Conservation (phyloP, 192 early-diverging fungal genomes). For the Gonapodya sp. region DNA sequence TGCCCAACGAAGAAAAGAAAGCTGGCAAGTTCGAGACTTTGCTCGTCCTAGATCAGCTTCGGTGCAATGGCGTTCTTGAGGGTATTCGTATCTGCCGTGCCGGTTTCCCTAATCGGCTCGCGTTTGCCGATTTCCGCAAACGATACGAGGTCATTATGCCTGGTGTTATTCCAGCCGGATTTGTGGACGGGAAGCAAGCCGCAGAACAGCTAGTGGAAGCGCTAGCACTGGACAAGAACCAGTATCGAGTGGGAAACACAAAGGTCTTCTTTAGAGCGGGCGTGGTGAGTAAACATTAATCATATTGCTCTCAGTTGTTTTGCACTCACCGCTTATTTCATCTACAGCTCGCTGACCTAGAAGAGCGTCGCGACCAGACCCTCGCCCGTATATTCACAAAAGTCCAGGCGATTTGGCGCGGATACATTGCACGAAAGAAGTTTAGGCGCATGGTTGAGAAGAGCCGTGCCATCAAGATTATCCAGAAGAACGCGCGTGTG, state of each 20-base stretch:
- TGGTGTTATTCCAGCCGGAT: constrained; percentile 66
- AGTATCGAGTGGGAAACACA: constrained; percentile 81
- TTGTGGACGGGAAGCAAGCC: constrained; percentile 82
- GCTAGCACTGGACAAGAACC: constrained; percentile 63
- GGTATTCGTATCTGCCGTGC: constrained; percentile 92
- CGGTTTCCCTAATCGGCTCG: constrained; percentile 87
- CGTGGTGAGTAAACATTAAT: constrained; percentile 50
- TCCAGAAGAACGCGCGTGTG: constrained; percentile 87
- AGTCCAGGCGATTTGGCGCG: constrained; percentile 81
- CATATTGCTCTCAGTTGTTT: no score
- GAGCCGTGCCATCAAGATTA: constrained; percentile 80
- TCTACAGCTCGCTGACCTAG: constrained; percentile 72
- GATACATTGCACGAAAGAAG: constrained; percentile 63
- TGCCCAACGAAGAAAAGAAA: constrained; percentile 87
- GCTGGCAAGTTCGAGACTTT: constrained; percentile 72
- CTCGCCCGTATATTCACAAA: constrained; percentile 71
- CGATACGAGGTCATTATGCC: constrained; percentile 88
- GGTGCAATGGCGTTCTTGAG: constrained; percentile 96
- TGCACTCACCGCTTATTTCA: no score
- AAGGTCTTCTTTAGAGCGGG: constrained; percentile 97
- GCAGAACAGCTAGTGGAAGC: constrained; percentile 67
- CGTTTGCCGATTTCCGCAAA: constrained; percentile 87
- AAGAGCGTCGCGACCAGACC: constrained; percentile 79
- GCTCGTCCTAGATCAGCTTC: constrained; percentile 82
- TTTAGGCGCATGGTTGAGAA: constrained; percentile 62